Conservation (phyloP, 306 rosid species). For the Fragaria iinumae region DNA sequence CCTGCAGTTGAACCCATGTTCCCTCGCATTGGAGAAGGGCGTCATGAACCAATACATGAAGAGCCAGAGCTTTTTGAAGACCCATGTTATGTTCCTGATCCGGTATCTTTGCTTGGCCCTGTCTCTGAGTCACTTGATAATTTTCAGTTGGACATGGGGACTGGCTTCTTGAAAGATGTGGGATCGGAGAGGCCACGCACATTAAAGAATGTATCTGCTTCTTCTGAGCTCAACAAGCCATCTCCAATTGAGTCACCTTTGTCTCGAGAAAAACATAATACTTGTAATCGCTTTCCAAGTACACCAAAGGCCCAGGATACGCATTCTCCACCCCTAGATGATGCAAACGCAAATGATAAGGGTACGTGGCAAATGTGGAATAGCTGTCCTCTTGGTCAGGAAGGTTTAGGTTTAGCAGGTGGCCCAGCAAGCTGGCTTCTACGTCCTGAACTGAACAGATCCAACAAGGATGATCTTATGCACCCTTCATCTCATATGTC, state of each 20-base stretch:
- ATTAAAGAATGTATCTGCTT: constrained; percentile 51
- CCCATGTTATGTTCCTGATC: constrained; percentile 90
- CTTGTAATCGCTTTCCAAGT: constrained; percentile 52
- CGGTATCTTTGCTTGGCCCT: constrained; percentile 83
- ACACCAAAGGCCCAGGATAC: constrained; percentile 45
- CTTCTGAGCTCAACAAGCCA: constrained; percentile 68
- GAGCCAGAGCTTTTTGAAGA: constrained; percentile 95
- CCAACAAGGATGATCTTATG: constrained; percentile 64
- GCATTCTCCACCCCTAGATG: constrained; percentile 52
- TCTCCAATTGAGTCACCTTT: constrained; percentile 95
- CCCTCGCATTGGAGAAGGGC: constrained; percentile 54
- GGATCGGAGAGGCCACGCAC: constrained; percentile 55
- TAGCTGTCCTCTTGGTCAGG: constrained; percentile 85
- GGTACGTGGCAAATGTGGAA: constrained; percentile 99
- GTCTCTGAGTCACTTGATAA: constrained; percentile 95
- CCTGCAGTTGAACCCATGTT: constrained; percentile 72
- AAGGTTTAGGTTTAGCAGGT: constrained; percentile 83
- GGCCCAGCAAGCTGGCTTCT: constrained; percentile 82
- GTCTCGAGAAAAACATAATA: constrained; percentile 75
- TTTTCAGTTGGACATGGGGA: constrained; percentile 78
- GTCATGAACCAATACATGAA: constrained; percentile 57
- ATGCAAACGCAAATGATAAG: constrained; percentile 50
- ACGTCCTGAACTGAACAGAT: constrained; percentile 54
- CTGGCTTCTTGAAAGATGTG: constrained; percentile 52
- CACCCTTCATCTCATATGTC: constrained; percentile 82